These are phyloP conservation scores for Yamadazyma blattariae DNA, from an alignment of 1,139 yeast genomes.

Conservation along the genomic window DNA sequence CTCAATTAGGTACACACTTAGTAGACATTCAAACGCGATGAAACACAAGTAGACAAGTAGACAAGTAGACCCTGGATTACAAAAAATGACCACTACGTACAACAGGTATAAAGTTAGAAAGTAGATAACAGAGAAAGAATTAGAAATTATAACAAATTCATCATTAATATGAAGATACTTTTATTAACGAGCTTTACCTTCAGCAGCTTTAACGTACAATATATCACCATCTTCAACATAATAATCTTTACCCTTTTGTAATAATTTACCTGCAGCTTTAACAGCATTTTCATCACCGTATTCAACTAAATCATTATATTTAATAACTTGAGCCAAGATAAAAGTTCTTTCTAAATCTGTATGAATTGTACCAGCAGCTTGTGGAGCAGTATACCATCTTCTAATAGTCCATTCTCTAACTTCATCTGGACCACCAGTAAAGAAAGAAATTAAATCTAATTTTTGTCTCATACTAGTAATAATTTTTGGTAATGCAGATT, in stretches of 20 bases:
- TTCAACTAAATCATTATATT: slow-evolving; percentile 58
- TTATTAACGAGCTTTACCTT: slow-evolving; percentile 74
- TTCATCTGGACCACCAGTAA: slow-evolving; percentile 83
- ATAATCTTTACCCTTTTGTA: slow-evolving; percentile 95
- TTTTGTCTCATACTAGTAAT: slow-evolving; percentile 80
- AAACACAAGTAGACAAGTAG: too few relatives aligned
- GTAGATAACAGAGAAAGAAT: too few relatives aligned
- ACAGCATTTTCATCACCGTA: slow-evolving; percentile 81
- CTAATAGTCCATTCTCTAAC: slow-evolving; percentile 90
- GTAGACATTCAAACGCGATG: too few relatives aligned
- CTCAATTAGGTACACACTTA: too few relatives aligned
- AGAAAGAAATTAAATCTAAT: slow-evolving; percentile 77
- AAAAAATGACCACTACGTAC: too few relatives aligned
- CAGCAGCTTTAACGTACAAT: slow-evolving; percentile 93
- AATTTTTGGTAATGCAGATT: slow-evolving; percentile 85
- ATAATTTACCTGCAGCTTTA: slow-evolving; percentile 89
- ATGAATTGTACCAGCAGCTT: slow-evolving; percentile 86
- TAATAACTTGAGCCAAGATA: slow-evolving; percentile 47
- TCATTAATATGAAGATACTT: too few relatives aligned
- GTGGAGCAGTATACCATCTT: slow-evolving; percentile 82
- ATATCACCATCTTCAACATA: slow-evolving; percentile 82
- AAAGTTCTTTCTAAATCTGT: slow-evolving; percentile 55
- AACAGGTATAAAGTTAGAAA: too few relatives aligned
- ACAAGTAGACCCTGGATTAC: too few relatives aligned
- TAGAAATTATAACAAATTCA: too few relatives aligned